Base-by-base conservation (phyloP, 371 early-diverging fungal species). In the Syncephalastrum contaminatum region DNA sequence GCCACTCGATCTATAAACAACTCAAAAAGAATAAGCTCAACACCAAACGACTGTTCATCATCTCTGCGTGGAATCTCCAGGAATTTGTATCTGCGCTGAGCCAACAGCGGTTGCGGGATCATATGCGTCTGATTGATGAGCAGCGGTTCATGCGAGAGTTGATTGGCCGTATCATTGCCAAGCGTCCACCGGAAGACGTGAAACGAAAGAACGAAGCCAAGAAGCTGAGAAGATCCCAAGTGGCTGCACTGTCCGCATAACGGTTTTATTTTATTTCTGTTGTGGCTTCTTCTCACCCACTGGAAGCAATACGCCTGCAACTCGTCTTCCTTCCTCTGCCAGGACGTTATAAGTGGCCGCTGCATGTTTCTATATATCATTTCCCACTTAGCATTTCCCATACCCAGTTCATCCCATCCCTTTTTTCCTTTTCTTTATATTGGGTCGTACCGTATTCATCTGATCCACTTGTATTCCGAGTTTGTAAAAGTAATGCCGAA, bases 301-400 rank as follows among this genome's bases (percentile, higher is more conserved):
- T 24, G 85, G 85, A 27, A 84, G 60, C 36, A 84, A 55, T 10
- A 81, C 83, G 36, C 77, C 81, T 15, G 85, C 85, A 42, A 84
- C 75, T 41, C 82, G 71, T 51, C 85, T 69, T 43, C 85, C 85
- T 68, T 84, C 85, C 48, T 84, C 85, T 16, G 80, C 82, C 10
- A 84, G 55, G 55, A 84, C 81, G 62, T 84, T 84, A 46, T 81
- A 84, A 1, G 85, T 84, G 3, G 85, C 78, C 4, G 81, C 76
- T 24, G 85, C 85, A 52, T 81, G 80, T 69, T 81, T 81, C 85
- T 84, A 66, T 25, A 53, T 12, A 30, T 30, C 2, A 12, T 30
- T 30, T 30, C 10, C 36, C 5, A 30, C 10, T 30, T 30, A 30
- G 36, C 36, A 53, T 39, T 43, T 21, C 43, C 8, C 25, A 45